Percentiles rank a stretch among this genome's conserved stretches.
Evolutionary conservation across 225 moss, liverwort and hornwort genomes (phyloP).

Genomic region (Pseudisothecium myosuroides): DNA sequence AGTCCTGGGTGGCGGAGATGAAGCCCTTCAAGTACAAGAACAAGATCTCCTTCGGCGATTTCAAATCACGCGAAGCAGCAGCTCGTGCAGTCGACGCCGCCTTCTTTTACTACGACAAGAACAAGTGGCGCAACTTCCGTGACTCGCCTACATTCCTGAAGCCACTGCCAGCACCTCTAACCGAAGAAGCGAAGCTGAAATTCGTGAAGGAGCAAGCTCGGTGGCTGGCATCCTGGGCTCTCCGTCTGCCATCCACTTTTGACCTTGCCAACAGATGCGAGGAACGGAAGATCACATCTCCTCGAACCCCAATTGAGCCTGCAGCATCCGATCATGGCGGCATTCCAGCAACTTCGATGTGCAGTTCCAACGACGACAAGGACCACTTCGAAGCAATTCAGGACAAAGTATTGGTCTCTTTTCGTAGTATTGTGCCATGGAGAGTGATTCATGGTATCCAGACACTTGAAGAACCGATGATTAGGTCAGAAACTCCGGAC

Average conservation of each 20-base stretch:
- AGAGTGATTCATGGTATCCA: background rate
- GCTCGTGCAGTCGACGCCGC: slow-evolving; percentile 23
- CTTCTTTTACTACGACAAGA: slow-evolving; percentile 17
- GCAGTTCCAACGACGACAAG: background rate
- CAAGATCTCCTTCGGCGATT: slow-evolving; percentile 21
- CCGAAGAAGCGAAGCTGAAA: slow-evolving; percentile 5
- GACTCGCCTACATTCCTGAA: background rate
- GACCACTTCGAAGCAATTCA: background rate
- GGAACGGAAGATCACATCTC: background rate
- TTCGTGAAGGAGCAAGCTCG: slow-evolving; percentile 27
- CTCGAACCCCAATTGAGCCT: background rate
- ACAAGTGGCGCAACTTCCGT: slow-evolving; percentile 11
- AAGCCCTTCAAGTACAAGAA: slow-evolving; percentile 28
- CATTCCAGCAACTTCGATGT: background rate
- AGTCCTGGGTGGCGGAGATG: slow-evolving; percentile 25
- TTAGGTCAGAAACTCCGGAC: background rate
- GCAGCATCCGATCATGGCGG: background rate
- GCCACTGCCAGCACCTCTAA: background rate
- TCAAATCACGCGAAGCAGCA: slow-evolving; percentile 5
- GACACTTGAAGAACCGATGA: background rate
- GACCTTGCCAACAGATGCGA: slow-evolving; percentile 4
- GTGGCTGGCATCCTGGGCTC: background rate
- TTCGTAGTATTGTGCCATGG: background rate
- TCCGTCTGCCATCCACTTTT: background rate
- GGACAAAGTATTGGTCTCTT: background rate